Base-by-base conservation (phyloP, 2,329 filamentous ascomycete genomes). In the Chaetothyriales sp. region DNA sequence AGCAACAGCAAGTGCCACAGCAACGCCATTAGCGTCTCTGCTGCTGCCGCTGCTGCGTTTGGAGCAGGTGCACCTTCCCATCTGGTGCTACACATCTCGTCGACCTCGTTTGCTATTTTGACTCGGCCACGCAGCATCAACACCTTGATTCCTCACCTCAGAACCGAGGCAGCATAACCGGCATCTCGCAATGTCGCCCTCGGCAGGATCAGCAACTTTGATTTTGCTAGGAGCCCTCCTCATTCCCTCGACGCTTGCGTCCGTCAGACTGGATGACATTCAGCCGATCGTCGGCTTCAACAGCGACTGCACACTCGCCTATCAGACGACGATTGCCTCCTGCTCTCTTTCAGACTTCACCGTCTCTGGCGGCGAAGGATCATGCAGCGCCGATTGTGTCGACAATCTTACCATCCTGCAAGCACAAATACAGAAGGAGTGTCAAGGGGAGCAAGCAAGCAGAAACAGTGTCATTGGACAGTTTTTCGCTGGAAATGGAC, bases 401-500 rank as follows among this genome's bases (percentile, higher is more conserved):
- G 20, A 32, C 9, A 47, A 25, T 22, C 46, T 58, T 20, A 26
- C 44, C 15, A 19, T 36, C 15, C 48, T 50, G 15, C 52, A 56
- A 22, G 43, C 20, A 28, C 46, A 51, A 25, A 46, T 58, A 3
- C 54, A 56, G 28, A 49, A 51, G 9, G 25, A 51, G 15, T 58
- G 56, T 20, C 44, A 36, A 7, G 46, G 54, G 15, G 44, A 56
- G 43, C 43, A 49, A 43, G 56, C 56, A 18, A 43, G 46, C 18
- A 32, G 20, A n/a, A 46, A 45, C 22, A 53, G 50, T 4, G 63
- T 69, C 53, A 65, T 70, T 56, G 58, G 57, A 9, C 56, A 59
- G 18, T 46, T 55, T 15, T 60, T 57, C 12, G 32, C 32, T 15
- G 32, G 32, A 39, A 39, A 39, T 15, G 32, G 32, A 15, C 32